Conservation (phyloP, 78 protist species). For the Dictyostelium purpureum region DNA sequence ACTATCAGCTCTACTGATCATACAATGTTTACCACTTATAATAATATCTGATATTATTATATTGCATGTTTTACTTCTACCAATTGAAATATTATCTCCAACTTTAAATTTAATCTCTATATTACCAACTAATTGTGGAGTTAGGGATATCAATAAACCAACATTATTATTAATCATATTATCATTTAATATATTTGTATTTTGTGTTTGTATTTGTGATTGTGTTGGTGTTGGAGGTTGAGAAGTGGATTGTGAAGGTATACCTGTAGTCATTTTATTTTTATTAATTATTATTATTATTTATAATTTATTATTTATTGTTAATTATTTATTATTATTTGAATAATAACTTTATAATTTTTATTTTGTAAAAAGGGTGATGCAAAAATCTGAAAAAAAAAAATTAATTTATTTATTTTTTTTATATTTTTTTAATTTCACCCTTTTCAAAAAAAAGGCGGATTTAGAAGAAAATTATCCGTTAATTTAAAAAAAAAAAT, state of each 20-base stretch:
- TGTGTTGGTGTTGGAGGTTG: neutral
- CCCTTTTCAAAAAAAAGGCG: neutral
- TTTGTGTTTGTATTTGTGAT: neutral
- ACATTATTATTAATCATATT: neutral
- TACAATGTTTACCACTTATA: constrained; percentile 25
- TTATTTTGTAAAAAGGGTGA: too few relatives aligned
- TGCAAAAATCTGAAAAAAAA: too few relatives aligned
- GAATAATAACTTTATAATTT: too few relatives aligned
- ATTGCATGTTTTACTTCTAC: constrained; percentile 15
- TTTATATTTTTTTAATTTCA: too few relatives aligned
- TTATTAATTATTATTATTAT: neutral
- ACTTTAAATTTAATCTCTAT: neutral
- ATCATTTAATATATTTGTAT: too few relatives aligned
- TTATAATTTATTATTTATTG: too few relatives aligned
- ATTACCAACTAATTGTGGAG: neutral
- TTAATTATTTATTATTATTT: too few relatives aligned
- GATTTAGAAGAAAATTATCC: neutral
- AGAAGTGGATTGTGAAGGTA: neutral
- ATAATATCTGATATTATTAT: constrained; percentile 1
- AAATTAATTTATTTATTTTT: too few relatives aligned
- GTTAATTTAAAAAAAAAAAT: neutral
- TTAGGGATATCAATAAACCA: neutral
- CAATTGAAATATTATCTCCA: neutral
- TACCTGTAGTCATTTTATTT: neutral
- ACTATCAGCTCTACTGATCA: neutral